Percentiles rank a stretch among this genome's conserved stretches.
Evolutionary conservation across 139 green algal species (phyloP).

Genomic region (Coelastrella sp.): DNA sequence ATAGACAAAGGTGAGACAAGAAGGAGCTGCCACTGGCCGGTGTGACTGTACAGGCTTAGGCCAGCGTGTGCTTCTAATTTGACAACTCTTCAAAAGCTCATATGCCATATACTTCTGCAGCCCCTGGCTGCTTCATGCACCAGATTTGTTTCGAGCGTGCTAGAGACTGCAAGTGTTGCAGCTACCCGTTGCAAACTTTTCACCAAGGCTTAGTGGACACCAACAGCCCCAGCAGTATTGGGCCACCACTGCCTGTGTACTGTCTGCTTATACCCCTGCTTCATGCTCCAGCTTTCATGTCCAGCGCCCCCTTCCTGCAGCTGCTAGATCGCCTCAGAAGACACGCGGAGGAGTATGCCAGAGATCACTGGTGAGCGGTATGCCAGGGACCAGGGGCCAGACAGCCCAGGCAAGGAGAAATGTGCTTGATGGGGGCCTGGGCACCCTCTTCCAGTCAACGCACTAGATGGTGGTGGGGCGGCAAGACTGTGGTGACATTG

Average conservation of each 20-base stretch:
- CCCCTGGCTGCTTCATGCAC: neutral
- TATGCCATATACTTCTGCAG: conserved; percentile 33
- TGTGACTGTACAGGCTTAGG: neutral
- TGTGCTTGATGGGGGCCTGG: no score
- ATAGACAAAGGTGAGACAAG: conserved; percentile 60
- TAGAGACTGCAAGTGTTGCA: no score
- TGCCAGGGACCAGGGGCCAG: no score
- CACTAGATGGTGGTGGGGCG: no score
- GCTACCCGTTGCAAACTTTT: no score
- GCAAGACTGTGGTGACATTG: no score
- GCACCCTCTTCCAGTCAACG: neutral
- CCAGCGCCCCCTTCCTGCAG: conserved; percentile 54
- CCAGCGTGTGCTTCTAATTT: no score
- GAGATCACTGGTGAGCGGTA: conserved; percentile 72
- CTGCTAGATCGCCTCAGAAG: conserved; percentile 67
- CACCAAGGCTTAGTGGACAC: no score
- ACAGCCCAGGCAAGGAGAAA: no score
- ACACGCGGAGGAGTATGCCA: conserved; percentile 63
- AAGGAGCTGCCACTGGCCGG: neutral
- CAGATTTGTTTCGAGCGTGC: neutral
- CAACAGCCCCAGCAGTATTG: no score
- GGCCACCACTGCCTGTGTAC: neutral
- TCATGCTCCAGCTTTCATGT: conserved; percentile 48
- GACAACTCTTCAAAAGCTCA: conserved; percentile 25
- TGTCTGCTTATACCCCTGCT: neutral